Evolutionary conservation across 2,329 filamentous ascomycete genomes (phyloP).

Genomic region (Diaporthe humulicola): DNA sequence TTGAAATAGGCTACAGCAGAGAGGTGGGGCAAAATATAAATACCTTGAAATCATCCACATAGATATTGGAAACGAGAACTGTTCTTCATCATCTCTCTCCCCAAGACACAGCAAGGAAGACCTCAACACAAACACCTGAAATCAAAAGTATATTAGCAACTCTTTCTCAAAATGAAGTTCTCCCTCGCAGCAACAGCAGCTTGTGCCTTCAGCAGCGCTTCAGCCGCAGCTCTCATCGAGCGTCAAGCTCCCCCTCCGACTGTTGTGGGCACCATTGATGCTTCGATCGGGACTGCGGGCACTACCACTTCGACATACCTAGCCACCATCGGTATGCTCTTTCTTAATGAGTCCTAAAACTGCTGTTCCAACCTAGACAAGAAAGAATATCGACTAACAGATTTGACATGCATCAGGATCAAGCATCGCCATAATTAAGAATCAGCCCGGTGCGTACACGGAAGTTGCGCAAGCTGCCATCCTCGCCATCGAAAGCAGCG

Average conservation of each 20-base stretch:
- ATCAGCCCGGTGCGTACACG: background rate
- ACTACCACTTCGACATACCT: background rate
- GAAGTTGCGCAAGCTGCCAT: background rate
- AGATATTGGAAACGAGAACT: background rate
- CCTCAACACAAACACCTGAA: background rate
- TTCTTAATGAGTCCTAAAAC: too few relatives aligned
- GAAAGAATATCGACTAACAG: background rate
- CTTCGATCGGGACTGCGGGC: background rate
- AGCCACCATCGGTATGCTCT: background rate
- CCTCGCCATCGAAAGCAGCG: background rate
- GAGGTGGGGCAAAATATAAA: background rate
- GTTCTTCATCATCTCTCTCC: background rate
- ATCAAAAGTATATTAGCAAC: background rate
- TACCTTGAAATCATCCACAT: background rate
- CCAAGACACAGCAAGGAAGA: background rate
- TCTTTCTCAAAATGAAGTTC: slow-evolving; percentile 16
- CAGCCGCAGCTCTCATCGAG: background rate
- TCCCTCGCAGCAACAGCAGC: background rate
- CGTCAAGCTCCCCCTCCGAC: background rate
- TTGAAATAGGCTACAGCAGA: too few relatives aligned
- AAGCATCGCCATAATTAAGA: background rate
- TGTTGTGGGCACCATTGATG: slow-evolving; percentile 2
- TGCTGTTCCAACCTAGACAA: background rate
- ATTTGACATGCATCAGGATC: background rate
- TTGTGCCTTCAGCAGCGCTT: background rate